phyloP scores from a whole-genome alignment of 139 green algal genomes.

The Micractinium sp. region DNA sequence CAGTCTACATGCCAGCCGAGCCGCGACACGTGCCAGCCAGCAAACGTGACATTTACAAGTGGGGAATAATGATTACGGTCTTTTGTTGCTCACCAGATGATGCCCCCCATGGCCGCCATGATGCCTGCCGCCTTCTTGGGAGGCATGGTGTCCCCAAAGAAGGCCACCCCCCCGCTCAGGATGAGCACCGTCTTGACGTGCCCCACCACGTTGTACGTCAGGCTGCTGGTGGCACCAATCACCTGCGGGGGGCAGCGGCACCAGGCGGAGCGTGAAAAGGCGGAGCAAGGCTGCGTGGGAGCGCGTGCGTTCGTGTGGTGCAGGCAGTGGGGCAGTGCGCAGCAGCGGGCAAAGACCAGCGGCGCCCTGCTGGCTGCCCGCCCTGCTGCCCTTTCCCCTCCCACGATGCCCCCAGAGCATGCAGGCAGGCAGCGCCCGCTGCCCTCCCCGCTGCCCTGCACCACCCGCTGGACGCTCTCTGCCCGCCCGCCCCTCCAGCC shows the following conservation, averaged over 20 bases:
- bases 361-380: neutral
- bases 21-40: no score
- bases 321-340: neutral
- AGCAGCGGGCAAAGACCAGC: neutral
- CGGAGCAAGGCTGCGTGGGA: no score
- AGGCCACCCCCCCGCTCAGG: constrained; percentile 77
- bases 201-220: constrained; percentile 91
- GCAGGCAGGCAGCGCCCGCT: no score
- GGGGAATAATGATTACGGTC: no score
- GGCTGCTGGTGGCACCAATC: constrained; percentile 61
- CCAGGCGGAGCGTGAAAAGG: no score
- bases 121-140: constrained; percentile 80
- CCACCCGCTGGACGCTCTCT: neutral
- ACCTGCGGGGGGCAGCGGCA: neutral
- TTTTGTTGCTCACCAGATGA: constrained; percentile 72
- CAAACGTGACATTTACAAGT: no score
- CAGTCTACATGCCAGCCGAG: no score
- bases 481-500: neutral
- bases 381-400: no score
- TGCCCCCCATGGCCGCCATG: constrained; percentile 78
- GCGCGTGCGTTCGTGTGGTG: no score
- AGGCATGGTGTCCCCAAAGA: constrained; percentile 87
- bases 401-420: no score
- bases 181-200: constrained; percentile 88
- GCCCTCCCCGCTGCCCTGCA: neutral